These are phyloP conservation scores for Stephanodiscus minutulus DNA, from an alignment of 108 stramenopile species.

Conservation along the genomic window DNA sequence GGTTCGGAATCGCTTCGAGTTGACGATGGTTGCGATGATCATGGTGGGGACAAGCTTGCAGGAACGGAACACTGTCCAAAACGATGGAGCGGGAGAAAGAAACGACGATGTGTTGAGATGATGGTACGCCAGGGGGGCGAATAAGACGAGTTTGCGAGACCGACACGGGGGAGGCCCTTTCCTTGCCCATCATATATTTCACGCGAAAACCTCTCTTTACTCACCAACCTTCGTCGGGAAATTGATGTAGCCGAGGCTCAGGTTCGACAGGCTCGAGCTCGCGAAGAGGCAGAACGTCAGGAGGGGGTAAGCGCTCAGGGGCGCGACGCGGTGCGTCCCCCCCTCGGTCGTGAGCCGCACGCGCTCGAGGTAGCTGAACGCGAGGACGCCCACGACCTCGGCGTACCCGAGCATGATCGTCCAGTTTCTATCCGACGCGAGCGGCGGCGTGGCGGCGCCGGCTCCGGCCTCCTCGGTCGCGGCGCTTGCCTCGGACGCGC, in stretches of 20 bases:
- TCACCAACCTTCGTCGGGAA: conserved; percentile 72
- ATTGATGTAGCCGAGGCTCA: conserved; percentile 72
- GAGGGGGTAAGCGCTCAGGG: conserved; percentile 47
- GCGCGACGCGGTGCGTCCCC: conserved; percentile 39
- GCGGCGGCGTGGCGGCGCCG: neutral
- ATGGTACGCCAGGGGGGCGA: too few relatives aligned
- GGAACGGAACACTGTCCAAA: conserved; percentile 57
- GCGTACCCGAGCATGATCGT: conserved; percentile 68
- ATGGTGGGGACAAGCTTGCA: conserved; percentile 82
- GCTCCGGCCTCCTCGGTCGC: neutral
- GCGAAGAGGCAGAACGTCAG: conserved; percentile 57
- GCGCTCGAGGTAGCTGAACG: conserved; percentile 52
- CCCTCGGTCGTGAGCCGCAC: conserved; percentile 32
- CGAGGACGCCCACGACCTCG: conserved; percentile 65
- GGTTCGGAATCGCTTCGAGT: conserved; percentile 37
- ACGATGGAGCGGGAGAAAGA: too few relatives aligned
- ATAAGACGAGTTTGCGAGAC: too few relatives aligned
- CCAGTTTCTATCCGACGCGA: neutral
- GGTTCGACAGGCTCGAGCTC: conserved; percentile 56
- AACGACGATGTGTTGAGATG: too few relatives aligned
- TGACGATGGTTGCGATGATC: conserved; percentile 63
- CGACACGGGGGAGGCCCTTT: too few relatives aligned
- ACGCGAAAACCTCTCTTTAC: too few relatives aligned
- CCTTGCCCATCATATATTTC: too few relatives aligned
- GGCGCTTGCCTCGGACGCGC: conserved; percentile 14